These are phyloP conservation scores for Neonectria punicea DNA, from an alignment of 2,329 filamentous ascomycete genomes.

Conservation along the genomic window DNA sequence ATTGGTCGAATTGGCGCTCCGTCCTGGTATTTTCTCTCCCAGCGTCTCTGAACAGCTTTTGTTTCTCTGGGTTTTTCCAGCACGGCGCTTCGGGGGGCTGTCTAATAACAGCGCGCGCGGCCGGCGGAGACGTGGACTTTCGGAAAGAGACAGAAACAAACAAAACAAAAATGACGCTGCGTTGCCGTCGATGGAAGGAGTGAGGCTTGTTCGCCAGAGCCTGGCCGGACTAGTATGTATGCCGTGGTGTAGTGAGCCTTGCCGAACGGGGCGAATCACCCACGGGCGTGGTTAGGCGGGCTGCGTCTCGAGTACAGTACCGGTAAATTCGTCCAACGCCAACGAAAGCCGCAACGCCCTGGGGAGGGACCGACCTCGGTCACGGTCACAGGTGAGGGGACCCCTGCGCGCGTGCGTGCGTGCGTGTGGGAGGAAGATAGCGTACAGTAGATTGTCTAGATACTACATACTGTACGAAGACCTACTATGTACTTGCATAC, in stretches of 20 bases:
- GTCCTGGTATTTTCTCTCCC: not conserved
- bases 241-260: slow-evolving; percentile 4
- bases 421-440: not conserved
- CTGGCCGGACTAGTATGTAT: slow-evolving; percentile 1
- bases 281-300: slow-evolving; percentile 5
- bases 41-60: not conserved
- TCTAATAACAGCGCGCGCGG: slow-evolving; percentile 47
- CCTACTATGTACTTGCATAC: too few relatives aligned
- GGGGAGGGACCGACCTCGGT: not conserved
- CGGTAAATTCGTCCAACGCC: not conserved
- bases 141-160: too few relatives aligned
- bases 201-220: slow-evolving; percentile 2
- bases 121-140: slow-evolving; percentile 19
- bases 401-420: slow-evolving; percentile 13
- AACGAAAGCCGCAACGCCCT: slow-evolving; percentile 6
- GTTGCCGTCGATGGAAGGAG: slow-evolving; percentile 14
- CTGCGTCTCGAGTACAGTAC: slow-evolving; percentile 6
- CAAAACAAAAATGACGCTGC: slow-evolving; percentile 12
- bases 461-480: not conserved
- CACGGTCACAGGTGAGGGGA: slow-evolving; percentile 5
- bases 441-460: not conserved
- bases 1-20: not conserved
- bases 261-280: slow-evolving; percentile 14
- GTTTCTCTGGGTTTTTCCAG: slow-evolving; percentile 4
- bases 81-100: slow-evolving; percentile 36